phyloP scores from a whole-genome alignment of 345 rosid species.

The Populus alba region DNA sequence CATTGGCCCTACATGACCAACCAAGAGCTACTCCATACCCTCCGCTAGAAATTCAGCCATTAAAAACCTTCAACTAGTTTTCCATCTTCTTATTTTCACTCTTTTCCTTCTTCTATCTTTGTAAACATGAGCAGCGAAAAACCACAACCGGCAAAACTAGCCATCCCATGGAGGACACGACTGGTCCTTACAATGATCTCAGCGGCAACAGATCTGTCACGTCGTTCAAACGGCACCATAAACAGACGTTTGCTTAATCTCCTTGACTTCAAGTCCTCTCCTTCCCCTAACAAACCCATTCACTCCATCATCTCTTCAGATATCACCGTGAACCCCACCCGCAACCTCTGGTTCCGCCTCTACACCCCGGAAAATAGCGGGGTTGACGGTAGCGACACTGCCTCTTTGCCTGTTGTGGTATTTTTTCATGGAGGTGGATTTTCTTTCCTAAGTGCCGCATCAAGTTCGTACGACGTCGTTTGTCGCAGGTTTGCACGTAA shows the following conservation, averaged over 20 bases:
- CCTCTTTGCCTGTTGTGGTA: not conserved
- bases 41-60: too few species aligned
- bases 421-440: constrained; percentile 5
- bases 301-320: constrained; percentile 28
- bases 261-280: constrained; percentile 23
- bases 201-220: constrained; percentile 4
- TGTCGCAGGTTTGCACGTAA: not conserved
- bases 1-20: too few species aligned
- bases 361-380: constrained; percentile 11
- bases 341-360: constrained; percentile 27
- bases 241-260: constrained; percentile 22
- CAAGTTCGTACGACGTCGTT: not conserved
- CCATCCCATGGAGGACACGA: constrained; percentile 1
- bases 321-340: constrained; percentile 13
- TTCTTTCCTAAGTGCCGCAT: not conserved
- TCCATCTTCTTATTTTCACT: too few species aligned
- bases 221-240: constrained; percentile 23
- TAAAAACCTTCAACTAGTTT: too few species aligned
- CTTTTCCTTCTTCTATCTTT: too few species aligned
- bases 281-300: constrained; percentile 17
- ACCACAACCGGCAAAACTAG: too few species aligned
- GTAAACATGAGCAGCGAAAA: too few species aligned
- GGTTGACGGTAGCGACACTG: too few species aligned
- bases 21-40: too few species aligned
- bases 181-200: constrained; percentile 14